These are phyloP conservation scores for Aspergillus brunneoviolaceus DNA, from an alignment of 2,329 filamentous ascomycete genomes.

Conservation along the genomic window DNA sequence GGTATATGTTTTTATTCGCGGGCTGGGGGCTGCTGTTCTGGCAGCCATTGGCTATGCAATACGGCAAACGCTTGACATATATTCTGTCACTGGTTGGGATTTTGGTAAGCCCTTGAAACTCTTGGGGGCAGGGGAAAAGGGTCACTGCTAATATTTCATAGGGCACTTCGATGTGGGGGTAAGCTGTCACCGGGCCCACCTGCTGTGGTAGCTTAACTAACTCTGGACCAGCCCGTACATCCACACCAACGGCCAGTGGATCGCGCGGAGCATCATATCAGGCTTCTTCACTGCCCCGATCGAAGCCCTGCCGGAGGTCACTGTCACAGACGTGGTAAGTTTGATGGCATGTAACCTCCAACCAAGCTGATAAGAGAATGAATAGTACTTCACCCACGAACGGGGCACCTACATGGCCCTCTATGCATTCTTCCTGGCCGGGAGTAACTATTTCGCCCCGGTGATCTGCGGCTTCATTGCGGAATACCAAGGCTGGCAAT, in stretches of 20 bases:
- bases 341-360: not conserved
- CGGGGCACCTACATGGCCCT: conserved; percentile 43
- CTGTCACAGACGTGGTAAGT: conserved; percentile 44
- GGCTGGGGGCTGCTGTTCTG: conserved; percentile 49
- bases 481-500: conserved; percentile 48
- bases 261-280: conserved; percentile 36
- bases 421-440: conserved; percentile 42
- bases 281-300: conserved; percentile 45
- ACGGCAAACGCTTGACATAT: conserved; percentile 42
- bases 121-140: not conserved
- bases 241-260: conserved; percentile 39
- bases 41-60: conserved; percentile 49
- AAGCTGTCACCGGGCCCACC: conserved; percentile 10
- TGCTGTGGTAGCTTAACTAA: not conserved
- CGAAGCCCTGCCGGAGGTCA: conserved; percentile 43
- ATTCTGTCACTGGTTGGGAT: conserved; percentile 34
- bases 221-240: conserved; percentile 29
- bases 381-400: conserved; percentile 45
- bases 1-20: conserved; percentile 43
- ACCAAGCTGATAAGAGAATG: not conserved
- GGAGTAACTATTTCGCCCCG: conserved; percentile 46
- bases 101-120: conserved; percentile 24
- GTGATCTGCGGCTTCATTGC: conserved; percentile 50
- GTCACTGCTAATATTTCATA: conserved; percentile 2
- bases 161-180: conserved; percentile 36